Evolutionary conservation across 169 alveolate species (phyloP).

Genomic region (Eimeria tenella): DNA sequence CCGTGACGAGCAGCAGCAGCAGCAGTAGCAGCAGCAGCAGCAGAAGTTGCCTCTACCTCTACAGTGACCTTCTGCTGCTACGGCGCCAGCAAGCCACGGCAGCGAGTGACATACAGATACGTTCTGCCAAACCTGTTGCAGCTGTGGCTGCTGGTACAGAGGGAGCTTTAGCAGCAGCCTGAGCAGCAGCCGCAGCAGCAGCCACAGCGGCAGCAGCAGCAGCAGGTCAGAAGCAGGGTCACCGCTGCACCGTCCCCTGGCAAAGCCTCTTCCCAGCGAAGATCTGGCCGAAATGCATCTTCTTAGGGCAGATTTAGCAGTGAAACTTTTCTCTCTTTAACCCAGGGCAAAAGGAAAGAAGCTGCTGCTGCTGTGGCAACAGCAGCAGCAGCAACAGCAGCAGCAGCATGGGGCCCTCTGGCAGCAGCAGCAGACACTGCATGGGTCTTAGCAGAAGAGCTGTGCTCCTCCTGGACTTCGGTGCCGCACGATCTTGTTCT

Average conservation of each 20-base stretch:
- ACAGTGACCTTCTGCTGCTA: not conserved
- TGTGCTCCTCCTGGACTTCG: too few relatives aligned
- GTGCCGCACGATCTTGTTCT: not conserved
- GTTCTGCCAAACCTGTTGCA: not conserved
- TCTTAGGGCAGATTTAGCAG: not conserved
- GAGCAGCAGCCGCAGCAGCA: slow-evolving; percentile 31
- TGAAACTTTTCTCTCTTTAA: not conserved
- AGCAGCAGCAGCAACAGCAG: not conserved
- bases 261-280: not conserved
- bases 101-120: not conserved
- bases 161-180: not conserved
- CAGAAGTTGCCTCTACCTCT: not conserved
- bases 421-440: slow-evolving; percentile 44
- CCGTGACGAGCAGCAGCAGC: not conserved
- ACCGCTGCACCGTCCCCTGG: slow-evolving; percentile 9
- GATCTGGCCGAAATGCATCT: slow-evolving; percentile 1
- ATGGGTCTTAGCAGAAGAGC: not conserved
- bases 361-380: slow-evolving; percentile 21
- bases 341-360: not conserved
- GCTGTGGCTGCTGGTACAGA: not conserved
- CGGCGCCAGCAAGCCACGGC: not conserved
- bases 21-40: slow-evolving; percentile 14
- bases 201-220: slow-evolving; percentile 47
- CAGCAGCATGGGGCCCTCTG: not conserved
- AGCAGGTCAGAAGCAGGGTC: slow-evolving; percentile 15